Conservation (phyloP, 176 grass and related monocot genomes). For the Carex pumila region DNA sequence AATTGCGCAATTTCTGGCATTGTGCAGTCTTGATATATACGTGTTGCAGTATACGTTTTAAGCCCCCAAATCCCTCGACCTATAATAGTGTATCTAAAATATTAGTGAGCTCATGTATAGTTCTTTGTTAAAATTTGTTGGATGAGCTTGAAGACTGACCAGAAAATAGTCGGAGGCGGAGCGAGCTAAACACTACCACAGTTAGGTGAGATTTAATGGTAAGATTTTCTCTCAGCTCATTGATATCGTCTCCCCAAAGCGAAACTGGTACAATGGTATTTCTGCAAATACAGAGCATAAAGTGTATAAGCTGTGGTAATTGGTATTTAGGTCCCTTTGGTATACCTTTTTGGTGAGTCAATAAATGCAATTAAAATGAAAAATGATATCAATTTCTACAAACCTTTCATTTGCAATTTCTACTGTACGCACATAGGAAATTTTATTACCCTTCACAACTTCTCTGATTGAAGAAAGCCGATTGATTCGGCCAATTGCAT, state of each 20-base stretch:
- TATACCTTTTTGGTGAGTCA: not conserved
- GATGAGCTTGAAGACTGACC: not conserved
- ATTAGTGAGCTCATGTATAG: not conserved
- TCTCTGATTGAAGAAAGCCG: constrained; percentile 2
- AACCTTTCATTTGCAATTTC: constrained; percentile 9
- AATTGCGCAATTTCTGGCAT: not conserved
- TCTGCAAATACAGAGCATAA: not conserved
- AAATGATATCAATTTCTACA: not conserved
- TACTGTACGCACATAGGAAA: not conserved
- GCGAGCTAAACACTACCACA: not conserved
- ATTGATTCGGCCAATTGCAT: constrained; percentile 13
- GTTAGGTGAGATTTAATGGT: not conserved
- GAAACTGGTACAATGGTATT: not conserved
- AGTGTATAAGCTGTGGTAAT: not conserved
- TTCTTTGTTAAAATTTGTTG: not conserved
- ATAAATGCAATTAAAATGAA: not conserved
- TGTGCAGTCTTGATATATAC: constrained; percentile 1
- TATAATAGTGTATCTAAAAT: not conserved
- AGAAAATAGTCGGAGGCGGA: not conserved
- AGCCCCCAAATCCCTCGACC: constrained; percentile 9
- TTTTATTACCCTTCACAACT: not conserved
- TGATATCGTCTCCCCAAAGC: not conserved
- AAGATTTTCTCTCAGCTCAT: not conserved
- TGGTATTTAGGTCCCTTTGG: not conserved
- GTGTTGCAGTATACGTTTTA: constrained; percentile 11